Evolutionary conservation across 2,329 filamentous ascomycete genomes (phyloP), one percentile per base, ranked within the genome.

Genomic region (Ascochyta viciae-villosae): DNA sequence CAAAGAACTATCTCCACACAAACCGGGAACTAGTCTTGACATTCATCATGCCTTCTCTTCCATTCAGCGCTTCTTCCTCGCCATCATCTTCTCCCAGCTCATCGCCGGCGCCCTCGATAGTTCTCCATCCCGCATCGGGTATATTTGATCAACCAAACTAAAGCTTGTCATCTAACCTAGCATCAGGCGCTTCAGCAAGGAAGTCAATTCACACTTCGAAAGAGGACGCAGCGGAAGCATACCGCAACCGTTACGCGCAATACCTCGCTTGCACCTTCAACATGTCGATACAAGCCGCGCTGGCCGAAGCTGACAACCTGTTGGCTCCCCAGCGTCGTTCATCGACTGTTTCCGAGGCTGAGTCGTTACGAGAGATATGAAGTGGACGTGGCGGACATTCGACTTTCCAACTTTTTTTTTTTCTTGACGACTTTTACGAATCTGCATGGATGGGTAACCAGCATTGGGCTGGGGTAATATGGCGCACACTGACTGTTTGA

Each of bases 191-290:
- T 50, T 63, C 69, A 52, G 62, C 68, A 67, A 70, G 67, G 65
- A 64, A 63, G 59, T 63, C 73, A 62, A 62, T 76, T 54, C 71
- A 66, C 63, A 73, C 72, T 58, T 69, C 72, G 24, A 68, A 55
- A 55, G 63, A 71, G 46, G 65, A 74, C 49, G 59, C 67, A 48
- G 66, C 72, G 23, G 64, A 72, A 43, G 61, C 66, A 37, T 76
- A 76, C 55, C 73, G 74, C 51, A 62, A 63, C 50, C 72, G 73
- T 50, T 76, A 76, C 63, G 74, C 74, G 38, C 71, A 74, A 49
- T 76, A 76, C 57, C 71, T 76, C 41, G 74, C 74, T 27, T 70
- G 72, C 16, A 74, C 74, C 31, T 76, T 76, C 67, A 75, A 73
- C 58, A 76, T 76, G 64, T 74, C 69, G 50, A 67, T 74, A 51